Percentiles rank a stretch among this genome's conserved stretches.
Evolutionary conservation across 2,329 filamentous ascomycete species (phyloP).

Genomic region (Xylariaceae sp.): DNA sequence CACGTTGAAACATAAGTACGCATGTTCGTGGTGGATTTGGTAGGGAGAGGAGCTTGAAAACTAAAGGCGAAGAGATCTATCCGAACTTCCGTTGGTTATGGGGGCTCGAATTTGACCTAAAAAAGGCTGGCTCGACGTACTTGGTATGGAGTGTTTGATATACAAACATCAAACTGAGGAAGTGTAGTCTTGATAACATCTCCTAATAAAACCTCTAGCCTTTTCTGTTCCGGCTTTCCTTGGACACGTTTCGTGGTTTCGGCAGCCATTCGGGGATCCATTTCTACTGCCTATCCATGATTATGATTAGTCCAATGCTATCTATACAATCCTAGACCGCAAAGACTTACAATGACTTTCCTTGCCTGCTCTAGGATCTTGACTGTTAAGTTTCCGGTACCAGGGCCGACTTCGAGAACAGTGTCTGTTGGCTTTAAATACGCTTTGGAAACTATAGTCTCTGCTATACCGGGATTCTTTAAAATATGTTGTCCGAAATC

Average conservation of each 20-base stretch:
- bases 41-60: slow-evolving; percentile 85
- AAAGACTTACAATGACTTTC: slow-evolving; percentile 57
- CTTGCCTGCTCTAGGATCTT: slow-evolving; percentile 87
- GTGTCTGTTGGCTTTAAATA: slow-evolving; percentile 86
- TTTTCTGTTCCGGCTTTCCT: slow-evolving; percentile 80
- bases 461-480: slow-evolving; percentile 83
- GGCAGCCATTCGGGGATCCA: slow-evolving; percentile 95
- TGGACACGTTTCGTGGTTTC: slow-evolving; percentile 94
- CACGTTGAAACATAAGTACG: slow-evolving; percentile 95
- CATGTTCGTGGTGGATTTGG: slow-evolving; percentile 79
- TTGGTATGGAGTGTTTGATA: slow-evolving; percentile 71
- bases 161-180: slow-evolving; percentile 74
- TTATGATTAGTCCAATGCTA: slow-evolving; percentile 48
- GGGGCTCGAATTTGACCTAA: slow-evolving; percentile 35
- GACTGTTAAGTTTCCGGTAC: slow-evolving; percentile 83
- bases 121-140: neutral
- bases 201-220: slow-evolving; percentile 84
- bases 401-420: slow-evolving; percentile 85
- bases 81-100: slow-evolving; percentile 71
- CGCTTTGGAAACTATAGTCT: slow-evolving; percentile 74
- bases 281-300: slow-evolving; percentile 68
- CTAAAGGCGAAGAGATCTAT: slow-evolving; percentile 85
- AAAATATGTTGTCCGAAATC: slow-evolving; percentile 87
- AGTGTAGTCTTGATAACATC: slow-evolving; percentile 90
- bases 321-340: slow-evolving; percentile 33